Evolutionary conservation across 108 stramenopile species (phyloP), one percentile per base, ranked within the genome.

Genomic region (Skeletonema potamos): DNA sequence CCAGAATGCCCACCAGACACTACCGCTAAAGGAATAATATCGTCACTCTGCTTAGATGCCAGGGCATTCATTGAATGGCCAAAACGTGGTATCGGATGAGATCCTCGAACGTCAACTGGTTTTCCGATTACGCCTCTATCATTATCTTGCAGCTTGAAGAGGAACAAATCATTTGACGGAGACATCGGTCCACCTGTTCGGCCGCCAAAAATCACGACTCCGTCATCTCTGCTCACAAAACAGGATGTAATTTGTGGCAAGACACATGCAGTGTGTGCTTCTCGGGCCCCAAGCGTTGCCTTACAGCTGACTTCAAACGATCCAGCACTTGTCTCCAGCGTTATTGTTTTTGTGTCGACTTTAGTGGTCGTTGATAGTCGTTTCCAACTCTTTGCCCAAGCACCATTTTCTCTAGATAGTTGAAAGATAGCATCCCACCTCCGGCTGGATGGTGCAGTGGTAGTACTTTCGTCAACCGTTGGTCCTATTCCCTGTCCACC

Each of bases 401-500:
- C 34, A 0, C 77, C 76, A 72, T 48, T 44, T 44, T 60, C 51
- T 36, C 68, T 20, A 26, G 33, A 44, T 30, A 86, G 59, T 17
- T 71, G 62, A 68, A 71, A 84, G 6, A 86, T 55, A 9, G 43
- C 24, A 73, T 86, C 80, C 66, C 70, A 79, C 41, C 86, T 57
- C 24, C 55, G 55, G 34, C 77, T 66, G 9, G 65, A 39, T 43
- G 72, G 34, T 30, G 27, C 56, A 20, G 33, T 54, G 10, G 32
- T 37, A n/a, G 1, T 11, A 51, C 17, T 28, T 11, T 18, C 27
- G 32, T 27, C 27, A 41, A 62, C 10, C 34, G 27, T 27, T 29
- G 94, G 94, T 10, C 94, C 91, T 12, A 62, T 81, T 28, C 94
- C 94, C 65, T 92, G 91, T 18, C 94, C 94, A 13, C 94, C 94